Evolutionary conservation across 1,139 yeast genomes (phyloP).

Genomic region (Diutina catenulata): DNA sequence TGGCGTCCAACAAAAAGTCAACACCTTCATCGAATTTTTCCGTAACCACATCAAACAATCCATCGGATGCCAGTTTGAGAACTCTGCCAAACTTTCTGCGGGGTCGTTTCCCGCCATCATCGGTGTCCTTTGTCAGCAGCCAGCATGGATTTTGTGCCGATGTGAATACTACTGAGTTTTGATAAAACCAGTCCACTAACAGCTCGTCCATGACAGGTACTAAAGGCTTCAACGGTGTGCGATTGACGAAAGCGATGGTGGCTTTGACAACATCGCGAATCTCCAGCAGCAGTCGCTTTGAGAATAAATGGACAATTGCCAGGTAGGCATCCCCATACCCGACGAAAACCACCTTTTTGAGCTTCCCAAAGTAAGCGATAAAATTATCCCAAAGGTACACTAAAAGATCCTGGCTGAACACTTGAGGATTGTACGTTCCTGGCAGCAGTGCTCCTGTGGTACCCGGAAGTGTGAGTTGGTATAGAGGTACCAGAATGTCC

Average conservation of each 20-base stretch:
- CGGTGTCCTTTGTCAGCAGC: constrained; percentile 24
- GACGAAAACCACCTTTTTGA: constrained; percentile 62
- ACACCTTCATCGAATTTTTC: constrained; percentile 81
- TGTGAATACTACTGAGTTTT: constrained; percentile 75
- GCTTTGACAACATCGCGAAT: constrained; percentile 58
- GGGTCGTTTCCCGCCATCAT: constrained; percentile 55
- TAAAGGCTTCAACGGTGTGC: constrained; percentile 57
- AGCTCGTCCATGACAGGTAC: constrained; percentile 84
- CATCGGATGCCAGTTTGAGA: constrained; percentile 57
- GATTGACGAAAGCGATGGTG: constrained; percentile 59
- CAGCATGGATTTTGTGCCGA: constrained; percentile 67
- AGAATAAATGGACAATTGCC: constrained; percentile 76
- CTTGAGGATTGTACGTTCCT: constrained; percentile 42
- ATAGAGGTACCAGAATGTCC: constrained; percentile 69
- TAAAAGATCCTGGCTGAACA: constrained; percentile 65
- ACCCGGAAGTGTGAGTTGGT: constrained; percentile 10
- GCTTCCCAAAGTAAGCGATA: constrained; percentile 55
- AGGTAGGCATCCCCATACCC: constrained; percentile 89
- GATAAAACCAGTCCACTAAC: constrained; percentile 84
- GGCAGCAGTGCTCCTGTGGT: constrained; percentile 8
- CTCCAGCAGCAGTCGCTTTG: constrained; percentile 55
- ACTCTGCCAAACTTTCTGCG: constrained; percentile 88
- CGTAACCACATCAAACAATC: constrained; percentile 63
- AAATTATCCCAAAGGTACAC: constrained; percentile 88
- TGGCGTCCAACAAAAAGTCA: constrained; percentile 69